These are phyloP conservation scores for Epichloe hybrida DNA, from an alignment of 2,329 filamentous ascomycete species.

Conservation along the genomic window DNA sequence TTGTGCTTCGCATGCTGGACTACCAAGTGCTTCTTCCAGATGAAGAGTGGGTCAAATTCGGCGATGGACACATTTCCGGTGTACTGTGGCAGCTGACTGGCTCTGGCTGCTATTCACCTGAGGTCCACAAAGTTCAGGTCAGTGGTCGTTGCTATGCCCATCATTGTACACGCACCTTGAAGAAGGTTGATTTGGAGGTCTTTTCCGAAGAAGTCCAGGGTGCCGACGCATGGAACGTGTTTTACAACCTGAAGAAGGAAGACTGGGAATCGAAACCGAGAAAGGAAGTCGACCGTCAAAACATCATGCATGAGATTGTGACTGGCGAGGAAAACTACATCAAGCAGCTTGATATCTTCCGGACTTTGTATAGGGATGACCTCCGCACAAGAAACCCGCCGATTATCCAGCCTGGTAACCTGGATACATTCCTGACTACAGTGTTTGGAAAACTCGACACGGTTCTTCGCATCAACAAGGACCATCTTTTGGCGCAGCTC, in stretches of 20 bases:
- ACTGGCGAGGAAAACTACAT: conserved; percentile 87
- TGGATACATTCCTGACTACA: conserved; percentile 65
- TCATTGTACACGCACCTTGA: conserved; percentile 85
- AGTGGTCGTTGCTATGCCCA: conserved; percentile 79
- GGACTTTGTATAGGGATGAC: conserved; percentile 73
- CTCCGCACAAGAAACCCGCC: conserved; percentile 60
- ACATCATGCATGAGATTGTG: conserved; percentile 89
- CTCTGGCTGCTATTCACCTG: conserved; percentile 78
- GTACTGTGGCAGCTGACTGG: conserved; percentile 90
- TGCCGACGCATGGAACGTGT: conserved; percentile 72
- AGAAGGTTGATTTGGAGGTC: conserved; percentile 81
- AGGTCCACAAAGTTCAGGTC: conserved; percentile 58
- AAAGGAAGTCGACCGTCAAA: conserved; percentile 87
- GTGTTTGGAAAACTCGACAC: conserved; percentile 88
- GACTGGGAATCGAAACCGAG: conserved; percentile 56
- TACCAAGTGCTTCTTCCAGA: conserved; percentile 69
- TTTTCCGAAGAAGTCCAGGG: conserved; percentile 55
- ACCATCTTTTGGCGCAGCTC: conserved; percentile 79
- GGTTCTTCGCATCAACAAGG: conserved; percentile 83
- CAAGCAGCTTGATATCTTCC: conserved; percentile 74
- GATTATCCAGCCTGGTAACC: conserved; percentile 65
- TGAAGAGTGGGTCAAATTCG: conserved; percentile 97
- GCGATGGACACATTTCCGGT: conserved; percentile 65
- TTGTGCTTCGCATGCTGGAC: conserved; percentile 68
- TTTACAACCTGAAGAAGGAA: conserved; percentile 72